These are phyloP conservation scores for Penicillium pancosmium DNA, from an alignment of 495 filamentous ascomycete species.

Conservation along the genomic window DNA sequence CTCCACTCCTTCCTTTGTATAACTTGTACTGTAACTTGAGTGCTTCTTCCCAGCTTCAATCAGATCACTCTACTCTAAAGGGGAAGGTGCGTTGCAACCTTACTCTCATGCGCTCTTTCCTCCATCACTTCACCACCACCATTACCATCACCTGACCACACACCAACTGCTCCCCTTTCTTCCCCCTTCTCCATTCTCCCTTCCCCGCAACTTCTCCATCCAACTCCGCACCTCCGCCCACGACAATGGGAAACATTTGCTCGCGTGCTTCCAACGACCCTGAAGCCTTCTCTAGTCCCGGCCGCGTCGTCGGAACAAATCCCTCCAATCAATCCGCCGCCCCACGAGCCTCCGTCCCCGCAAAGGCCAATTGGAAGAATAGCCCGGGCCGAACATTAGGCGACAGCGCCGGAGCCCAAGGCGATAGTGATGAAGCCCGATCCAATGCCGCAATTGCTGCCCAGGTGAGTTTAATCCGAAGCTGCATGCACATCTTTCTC, in stretches of 20 bases:
- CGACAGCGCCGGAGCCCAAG: slow-evolving; percentile 26
- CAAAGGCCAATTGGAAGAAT: slow-evolving; percentile 44
- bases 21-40: no score
- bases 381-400: slow-evolving; percentile 62
- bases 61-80: background rate
- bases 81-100: background rate
- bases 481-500: background rate
- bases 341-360: slow-evolving; percentile 41
- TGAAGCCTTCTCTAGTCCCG: slow-evolving; percentile 61
- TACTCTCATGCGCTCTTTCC: background rate
- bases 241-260: slow-evolving; percentile 73
- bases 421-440: slow-evolving; percentile 51
- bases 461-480: slow-evolving; percentile 51
- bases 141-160: background rate
- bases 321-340: slow-evolving; percentile 16
- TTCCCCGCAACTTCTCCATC: background rate
- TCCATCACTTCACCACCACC: background rate
- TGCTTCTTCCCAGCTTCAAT: background rate
- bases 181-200: background rate
- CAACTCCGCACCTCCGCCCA: background rate
- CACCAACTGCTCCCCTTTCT: background rate
- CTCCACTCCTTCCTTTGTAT: background rate
- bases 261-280: slow-evolving; percentile 61
- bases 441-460: slow-evolving; percentile 67
- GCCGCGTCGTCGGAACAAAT: slow-evolving; percentile 57